A percentile compares a stretch with the other conserved stretches of the same genome.
phyloP scores from a whole-genome alignment of 495 filamentous ascomycete species.

The Podospora conica region DNA sequence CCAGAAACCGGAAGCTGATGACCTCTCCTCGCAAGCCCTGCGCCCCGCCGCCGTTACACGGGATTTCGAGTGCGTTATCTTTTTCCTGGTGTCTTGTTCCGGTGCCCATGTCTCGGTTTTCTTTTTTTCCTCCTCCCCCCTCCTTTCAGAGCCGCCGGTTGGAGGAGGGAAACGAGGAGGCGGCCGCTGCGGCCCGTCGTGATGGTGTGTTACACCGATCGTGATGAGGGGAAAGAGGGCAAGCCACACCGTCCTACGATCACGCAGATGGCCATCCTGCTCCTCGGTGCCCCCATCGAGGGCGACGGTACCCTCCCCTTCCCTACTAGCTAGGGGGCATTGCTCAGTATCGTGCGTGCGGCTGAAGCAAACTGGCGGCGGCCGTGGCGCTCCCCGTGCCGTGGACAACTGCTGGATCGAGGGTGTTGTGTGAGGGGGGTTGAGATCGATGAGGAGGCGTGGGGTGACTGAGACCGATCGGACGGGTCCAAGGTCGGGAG shows the following conservation, averaged over 20 bases:
- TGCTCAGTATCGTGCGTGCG: neutral
- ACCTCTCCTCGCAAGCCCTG: neutral
- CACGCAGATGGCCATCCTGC: neutral
- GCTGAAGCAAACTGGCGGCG: slow-evolving; percentile 2
- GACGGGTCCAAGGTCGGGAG: neutral
- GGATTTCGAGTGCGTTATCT: slow-evolving; percentile 2
- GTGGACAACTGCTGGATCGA: neutral
- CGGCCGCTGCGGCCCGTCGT: neutral
- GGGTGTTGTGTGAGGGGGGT: neutral
- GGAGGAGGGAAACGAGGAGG: neutral
- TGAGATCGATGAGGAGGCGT: slow-evolving; percentile 1
- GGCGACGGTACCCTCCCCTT: neutral
- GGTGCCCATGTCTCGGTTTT: neutral
- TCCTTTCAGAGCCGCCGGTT: neutral
- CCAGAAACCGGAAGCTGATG: neutral
- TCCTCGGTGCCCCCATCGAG: neutral
- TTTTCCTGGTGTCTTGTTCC: neutral
- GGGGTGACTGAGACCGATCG: slow-evolving; percentile 1
- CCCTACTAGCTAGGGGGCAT: neutral
- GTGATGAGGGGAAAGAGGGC: neutral
- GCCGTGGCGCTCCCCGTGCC: neutral
- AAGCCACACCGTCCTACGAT: neutral
- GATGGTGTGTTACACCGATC: neutral
- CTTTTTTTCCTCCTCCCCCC: neutral
- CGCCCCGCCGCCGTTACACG: neutral